Evolutionary conservation across 169 alveolate species (phyloP).

Genomic region (Miamiensis avidus): DNA sequence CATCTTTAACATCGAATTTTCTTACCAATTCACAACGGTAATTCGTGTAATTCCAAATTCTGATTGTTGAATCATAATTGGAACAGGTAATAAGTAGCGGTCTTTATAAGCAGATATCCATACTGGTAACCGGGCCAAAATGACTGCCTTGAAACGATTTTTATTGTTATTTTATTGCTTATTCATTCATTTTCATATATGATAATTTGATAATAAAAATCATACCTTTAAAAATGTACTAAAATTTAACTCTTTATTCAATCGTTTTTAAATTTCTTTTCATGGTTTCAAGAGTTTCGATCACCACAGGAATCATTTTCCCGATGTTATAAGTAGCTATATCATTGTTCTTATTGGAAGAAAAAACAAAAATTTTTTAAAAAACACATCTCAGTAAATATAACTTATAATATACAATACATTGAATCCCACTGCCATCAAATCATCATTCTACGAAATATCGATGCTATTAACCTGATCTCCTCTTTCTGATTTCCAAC

Average conservation of each 20-base stretch:
- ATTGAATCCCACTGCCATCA: slow-evolving; percentile 57
- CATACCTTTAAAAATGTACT: slow-evolving; percentile 51
- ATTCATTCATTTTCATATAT: no score
- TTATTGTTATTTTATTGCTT: no score
- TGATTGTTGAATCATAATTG: slow-evolving; percentile 77
- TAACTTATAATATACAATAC: no score
- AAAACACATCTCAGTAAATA: no score
- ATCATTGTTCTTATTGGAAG: slow-evolving; percentile 41
- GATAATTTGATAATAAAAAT: no score
- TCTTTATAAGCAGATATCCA: slow-evolving; percentile 82
- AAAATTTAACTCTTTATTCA: slow-evolving; percentile 69
- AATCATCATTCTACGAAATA: slow-evolving; percentile 51
- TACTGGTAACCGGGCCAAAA: slow-evolving; percentile 70
- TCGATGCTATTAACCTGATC: slow-evolving; percentile 52
- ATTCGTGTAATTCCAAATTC: slow-evolving; percentile 84
- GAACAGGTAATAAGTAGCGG: slow-evolving; percentile 83
- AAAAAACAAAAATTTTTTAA: no score
- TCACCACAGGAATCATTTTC: slow-evolving; percentile 43
- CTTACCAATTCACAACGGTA: slow-evolving; percentile 75
- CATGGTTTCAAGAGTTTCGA: slow-evolving; percentile 29
- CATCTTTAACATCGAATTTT: slow-evolving; percentile 46
- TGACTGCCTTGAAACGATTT: no score
- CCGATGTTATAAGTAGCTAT: slow-evolving; percentile 57
- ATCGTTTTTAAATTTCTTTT: slow-evolving; percentile 46
- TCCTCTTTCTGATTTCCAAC: slow-evolving; percentile 65